phyloP scores from a whole-genome alignment of 352 stramenopile species.

The Phytophthora pisi region DNA sequence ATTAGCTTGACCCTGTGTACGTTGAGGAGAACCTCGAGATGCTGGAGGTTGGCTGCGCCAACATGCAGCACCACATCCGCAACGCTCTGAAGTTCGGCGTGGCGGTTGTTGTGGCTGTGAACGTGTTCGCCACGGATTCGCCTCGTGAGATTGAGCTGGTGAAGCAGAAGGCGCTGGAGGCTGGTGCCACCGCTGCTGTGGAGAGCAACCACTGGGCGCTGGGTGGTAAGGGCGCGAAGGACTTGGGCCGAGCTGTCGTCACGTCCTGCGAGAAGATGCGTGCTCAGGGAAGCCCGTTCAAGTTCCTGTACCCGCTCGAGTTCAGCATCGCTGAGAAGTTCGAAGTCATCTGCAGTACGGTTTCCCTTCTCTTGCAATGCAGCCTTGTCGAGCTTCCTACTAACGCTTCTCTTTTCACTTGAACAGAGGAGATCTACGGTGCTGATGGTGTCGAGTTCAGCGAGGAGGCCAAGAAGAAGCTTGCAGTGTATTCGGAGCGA shows the following conservation, averaged over 20 bases:
- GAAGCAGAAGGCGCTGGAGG: slow-evolving; percentile 88
- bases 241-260: slow-evolving; percentile 93
- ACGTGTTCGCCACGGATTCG: slow-evolving; percentile 76
- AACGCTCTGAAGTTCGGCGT: slow-evolving; percentile 96
- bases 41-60: slow-evolving; percentile 91
- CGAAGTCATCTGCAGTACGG: slow-evolving; percentile 95
- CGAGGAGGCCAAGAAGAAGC: slow-evolving; percentile 93
- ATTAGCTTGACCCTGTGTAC: slow-evolving; percentile 89
- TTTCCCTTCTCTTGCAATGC: slow-evolving; percentile 17
- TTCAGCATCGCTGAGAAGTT: slow-evolving; percentile 96
- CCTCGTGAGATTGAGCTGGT: slow-evolving; percentile 94
- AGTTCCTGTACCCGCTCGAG: slow-evolving; percentile 96
- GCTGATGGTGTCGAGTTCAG: slow-evolving; percentile 95
- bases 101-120: slow-evolving; percentile 96
- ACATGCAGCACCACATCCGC: slow-evolving; percentile 96
- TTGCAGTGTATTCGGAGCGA: slow-evolving; percentile 89
- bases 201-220: slow-evolving; percentile 90
- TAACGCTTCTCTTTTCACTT: slow-evolving; percentile 42
- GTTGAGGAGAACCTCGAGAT: slow-evolving; percentile 96
- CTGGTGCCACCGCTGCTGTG: slow-evolving; percentile 95
- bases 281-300: slow-evolving; percentile 85
- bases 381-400: background rate
- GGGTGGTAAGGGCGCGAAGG: slow-evolving; percentile 88
- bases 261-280: slow-evolving; percentile 88
- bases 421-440: slow-evolving; percentile 95